Conservation (phyloP, 2,329 filamentous ascomycete species). For the Diaporthe vaccinii region DNA sequence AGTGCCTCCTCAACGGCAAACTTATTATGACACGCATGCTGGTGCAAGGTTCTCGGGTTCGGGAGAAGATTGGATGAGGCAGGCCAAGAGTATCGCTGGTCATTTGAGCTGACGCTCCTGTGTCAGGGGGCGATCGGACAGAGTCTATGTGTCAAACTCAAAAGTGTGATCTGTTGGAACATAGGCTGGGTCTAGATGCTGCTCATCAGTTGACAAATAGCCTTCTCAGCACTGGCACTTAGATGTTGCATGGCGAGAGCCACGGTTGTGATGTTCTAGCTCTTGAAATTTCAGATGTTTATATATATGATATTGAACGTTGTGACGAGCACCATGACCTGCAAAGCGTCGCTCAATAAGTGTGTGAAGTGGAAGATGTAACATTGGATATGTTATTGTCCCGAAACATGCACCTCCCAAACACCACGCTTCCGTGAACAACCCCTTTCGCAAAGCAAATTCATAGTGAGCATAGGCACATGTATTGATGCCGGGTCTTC, state of each 20-base stretch:
- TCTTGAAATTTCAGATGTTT: neutral
- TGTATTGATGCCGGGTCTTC: neutral
- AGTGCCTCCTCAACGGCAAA: neutral
- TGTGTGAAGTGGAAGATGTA: neutral
- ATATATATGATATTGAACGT: neutral
- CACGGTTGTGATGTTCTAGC: neutral
- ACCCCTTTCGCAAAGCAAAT: neutral
- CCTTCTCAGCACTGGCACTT: neutral
- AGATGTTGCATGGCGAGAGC: neutral
- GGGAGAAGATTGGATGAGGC: conserved; percentile 4
- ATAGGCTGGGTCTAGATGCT: neutral
- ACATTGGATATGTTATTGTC: neutral
- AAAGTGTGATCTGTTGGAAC: neutral
- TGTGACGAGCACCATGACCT: neutral
- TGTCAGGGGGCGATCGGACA: conserved; percentile 1
- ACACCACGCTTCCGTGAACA: neutral
- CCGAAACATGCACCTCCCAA: neutral
- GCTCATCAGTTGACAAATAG: neutral
- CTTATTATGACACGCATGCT: conserved; percentile 4
- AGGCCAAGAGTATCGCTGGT: neutral
- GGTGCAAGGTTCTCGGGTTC: neutral
- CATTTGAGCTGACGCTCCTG: neutral
- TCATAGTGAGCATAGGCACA: neutral
- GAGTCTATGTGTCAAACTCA: neutral
- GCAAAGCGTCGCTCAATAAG: neutral